phyloP scores from a whole-genome alignment of 345 rosid species.

The Aquilaria yunnanensis region DNA sequence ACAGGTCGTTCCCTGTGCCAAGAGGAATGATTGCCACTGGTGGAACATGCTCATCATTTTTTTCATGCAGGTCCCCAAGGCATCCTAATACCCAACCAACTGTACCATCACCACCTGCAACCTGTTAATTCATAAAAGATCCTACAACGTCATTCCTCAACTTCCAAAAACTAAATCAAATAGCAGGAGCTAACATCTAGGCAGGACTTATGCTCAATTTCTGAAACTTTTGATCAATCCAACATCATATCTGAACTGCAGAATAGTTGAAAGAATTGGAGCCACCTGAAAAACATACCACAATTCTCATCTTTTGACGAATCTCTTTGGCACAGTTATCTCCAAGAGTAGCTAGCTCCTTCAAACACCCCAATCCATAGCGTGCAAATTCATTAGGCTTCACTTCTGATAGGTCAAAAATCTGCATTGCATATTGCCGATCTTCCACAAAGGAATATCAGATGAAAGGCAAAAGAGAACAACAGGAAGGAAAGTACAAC shows the following conservation, averaged over 20 bases:
- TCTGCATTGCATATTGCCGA: slow-evolving; percentile 31
- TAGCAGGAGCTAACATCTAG: no score
- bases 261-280: background rate
- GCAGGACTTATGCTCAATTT: no score
- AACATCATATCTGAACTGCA: no score
- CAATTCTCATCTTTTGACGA: slow-evolving; percentile 63
- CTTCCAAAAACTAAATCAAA: background rate
- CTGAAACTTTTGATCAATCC: no score
- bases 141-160: background rate
- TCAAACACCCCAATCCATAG: slow-evolving; percentile 71
- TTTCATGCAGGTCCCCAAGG: slow-evolving; percentile 52
- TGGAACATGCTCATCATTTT: slow-evolving; percentile 56
- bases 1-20: slow-evolving; percentile 83
- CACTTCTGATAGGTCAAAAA: slow-evolving; percentile 70
- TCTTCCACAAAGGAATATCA: background rate
- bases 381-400: slow-evolving; percentile 63
- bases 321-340: slow-evolving; percentile 67
- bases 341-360: slow-evolving; percentile 55
- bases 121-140: slow-evolving; percentile 39
- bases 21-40: slow-evolving; percentile 78
- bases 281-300: slow-evolving; percentile 38
- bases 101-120: slow-evolving; percentile 98
- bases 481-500: background rate
- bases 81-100: slow-evolving; percentile 88
- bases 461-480: background rate